phyloP scores from a whole-genome alignment of 2,329 filamentous ascomycete species.

The Elsinoe necatrix region DNA sequence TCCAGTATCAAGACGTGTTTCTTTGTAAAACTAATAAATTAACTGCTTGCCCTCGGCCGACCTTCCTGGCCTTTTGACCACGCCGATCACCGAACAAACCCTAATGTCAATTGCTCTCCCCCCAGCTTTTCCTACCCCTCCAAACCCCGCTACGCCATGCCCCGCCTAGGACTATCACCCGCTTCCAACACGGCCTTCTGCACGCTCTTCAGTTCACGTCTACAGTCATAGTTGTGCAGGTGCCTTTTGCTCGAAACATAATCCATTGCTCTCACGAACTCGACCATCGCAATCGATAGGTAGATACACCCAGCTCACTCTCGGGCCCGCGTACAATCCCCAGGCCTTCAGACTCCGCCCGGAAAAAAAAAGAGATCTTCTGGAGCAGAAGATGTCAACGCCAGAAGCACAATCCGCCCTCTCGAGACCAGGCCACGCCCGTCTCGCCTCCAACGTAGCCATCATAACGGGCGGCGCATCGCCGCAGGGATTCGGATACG shows the following conservation, averaged over 20 bases:
- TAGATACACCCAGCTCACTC: too few species aligned
- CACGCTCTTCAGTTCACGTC: neutral
- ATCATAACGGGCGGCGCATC: constrained; percentile 50
- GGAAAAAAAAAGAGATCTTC: too few species aligned
- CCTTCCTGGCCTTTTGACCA: neutral
- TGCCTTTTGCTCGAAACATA: too few species aligned
- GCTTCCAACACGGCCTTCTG: neutral
- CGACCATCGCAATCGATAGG: too few species aligned
- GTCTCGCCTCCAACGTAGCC: constrained; percentile 46
- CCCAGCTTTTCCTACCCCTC: neutral
- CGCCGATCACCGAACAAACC: neutral
- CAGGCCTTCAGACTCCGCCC: too few species aligned
- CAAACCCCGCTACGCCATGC: neutral
- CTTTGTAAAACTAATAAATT: too few species aligned
- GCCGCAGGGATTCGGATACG: constrained; percentile 53
- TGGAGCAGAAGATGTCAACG: neutral
- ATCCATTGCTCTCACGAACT: too few species aligned
- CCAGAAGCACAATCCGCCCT: constrained; percentile 9
- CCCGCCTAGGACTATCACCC: neutral
- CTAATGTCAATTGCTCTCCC: neutral
- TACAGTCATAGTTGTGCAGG: too few species aligned
- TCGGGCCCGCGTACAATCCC: too few species aligned
- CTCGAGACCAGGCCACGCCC: constrained; percentile 13
- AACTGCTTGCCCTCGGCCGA: neutral
- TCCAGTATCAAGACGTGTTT: too few species aligned